Evolutionary conservation across 805 yeast species (phyloP).

Genomic region (Candida nemodendra): DNA sequence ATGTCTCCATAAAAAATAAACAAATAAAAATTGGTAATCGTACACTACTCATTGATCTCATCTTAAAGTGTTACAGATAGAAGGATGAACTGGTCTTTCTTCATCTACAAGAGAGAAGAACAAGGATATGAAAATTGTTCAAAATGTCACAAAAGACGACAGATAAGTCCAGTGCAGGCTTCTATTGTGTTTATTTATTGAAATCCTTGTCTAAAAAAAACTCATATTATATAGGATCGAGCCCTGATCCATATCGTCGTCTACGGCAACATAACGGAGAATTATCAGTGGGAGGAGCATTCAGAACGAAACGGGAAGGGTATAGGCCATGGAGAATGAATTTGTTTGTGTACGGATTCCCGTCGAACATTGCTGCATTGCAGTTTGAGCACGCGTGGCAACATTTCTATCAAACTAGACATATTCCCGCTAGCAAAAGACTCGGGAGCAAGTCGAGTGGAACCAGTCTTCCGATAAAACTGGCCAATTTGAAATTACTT

Average conservation of each 20-base stretch:
- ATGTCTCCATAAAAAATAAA: not conserved
- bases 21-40: not conserved
- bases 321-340: constrained; percentile 76
- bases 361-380: constrained; percentile 63
- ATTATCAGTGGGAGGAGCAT: constrained; percentile 64
- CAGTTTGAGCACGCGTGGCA: constrained; percentile 89
- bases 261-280: constrained; percentile 80
- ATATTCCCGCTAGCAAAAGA: constrained; percentile 42
- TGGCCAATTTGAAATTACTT: constrained; percentile 48
- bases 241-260: constrained; percentile 69
- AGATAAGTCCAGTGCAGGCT: constrained; percentile 16
- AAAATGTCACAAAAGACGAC: constrained; percentile 9
- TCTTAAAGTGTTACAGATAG: too few relatives aligned
- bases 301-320: constrained; percentile 53
- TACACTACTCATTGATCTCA: too few relatives aligned
- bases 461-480: constrained; percentile 41
- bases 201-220: constrained; percentile 56
- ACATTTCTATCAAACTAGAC: constrained; percentile 65
- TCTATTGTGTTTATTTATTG: constrained; percentile 72
- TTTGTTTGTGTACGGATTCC: constrained; percentile 66
- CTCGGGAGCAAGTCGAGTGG: constrained; percentile 39
- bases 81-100: too few relatives aligned
- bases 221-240: constrained; percentile 76
- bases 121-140: too few relatives aligned
- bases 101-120: too few relatives aligned